Conservation (phyloP, 805 yeast species). For the Starmerella gropengiesseri region DNA sequence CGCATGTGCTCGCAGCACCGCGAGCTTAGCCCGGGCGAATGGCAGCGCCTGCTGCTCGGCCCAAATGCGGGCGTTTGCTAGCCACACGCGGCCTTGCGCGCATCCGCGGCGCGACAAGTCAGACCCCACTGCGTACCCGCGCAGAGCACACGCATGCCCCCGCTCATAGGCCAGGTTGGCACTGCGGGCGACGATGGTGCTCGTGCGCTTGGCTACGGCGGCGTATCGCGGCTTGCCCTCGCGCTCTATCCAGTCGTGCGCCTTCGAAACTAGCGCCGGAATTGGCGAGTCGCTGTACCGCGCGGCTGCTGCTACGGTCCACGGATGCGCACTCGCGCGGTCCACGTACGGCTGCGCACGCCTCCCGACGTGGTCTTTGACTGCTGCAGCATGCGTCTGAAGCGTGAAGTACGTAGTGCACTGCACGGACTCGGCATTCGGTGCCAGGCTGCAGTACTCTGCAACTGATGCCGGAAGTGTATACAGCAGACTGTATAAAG, state of each 20-base stretch:
- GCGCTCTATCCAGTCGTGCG: constrained; percentile 1
- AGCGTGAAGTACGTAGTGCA: neutral
- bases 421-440: neutral
- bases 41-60: too few relatives aligned
- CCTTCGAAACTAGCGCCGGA: neutral
- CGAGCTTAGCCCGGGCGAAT: too few relatives aligned
- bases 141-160: neutral
- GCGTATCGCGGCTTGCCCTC: neutral
- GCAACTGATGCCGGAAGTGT: neutral
- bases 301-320: neutral
- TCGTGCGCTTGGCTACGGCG: neutral
- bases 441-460: constrained; percentile 1
- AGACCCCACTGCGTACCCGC: neutral
- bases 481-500: neutral
- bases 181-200: neutral
- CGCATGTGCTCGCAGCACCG: neutral
- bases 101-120: neutral
- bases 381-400: neutral
- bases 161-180: neutral
- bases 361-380: neutral
- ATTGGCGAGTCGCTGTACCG: neutral
- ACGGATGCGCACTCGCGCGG: neutral
- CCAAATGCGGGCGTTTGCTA: too few relatives aligned
- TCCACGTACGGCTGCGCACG: neutral
- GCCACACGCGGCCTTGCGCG: neutral